A percentile compares a stretch with the other conserved stretches of the same genome.
Conservation (phyloP, 1,284 basidiomycete species). For the Tetrapyrgos nigripes region DNA sequence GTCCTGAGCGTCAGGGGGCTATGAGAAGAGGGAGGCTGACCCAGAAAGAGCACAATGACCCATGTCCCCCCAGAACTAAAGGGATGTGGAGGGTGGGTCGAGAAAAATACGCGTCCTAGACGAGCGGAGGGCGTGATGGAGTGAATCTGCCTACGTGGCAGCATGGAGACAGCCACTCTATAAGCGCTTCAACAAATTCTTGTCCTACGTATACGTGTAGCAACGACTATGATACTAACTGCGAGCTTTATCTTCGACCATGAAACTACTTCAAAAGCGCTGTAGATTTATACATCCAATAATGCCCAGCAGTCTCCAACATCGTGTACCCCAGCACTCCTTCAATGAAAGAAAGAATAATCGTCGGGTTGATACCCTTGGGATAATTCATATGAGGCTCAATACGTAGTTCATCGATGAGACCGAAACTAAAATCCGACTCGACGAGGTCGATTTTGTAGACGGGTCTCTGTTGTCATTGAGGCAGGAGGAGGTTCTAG, state of each 20-base stretch:
- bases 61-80: too few relatives aligned
- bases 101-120: too few relatives aligned
- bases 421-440: constrained; percentile 37
- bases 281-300: constrained; percentile 35
- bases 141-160: too few relatives aligned
- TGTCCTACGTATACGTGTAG: too few relatives aligned
- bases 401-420: constrained; percentile 38
- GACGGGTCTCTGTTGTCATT: constrained; percentile 31
- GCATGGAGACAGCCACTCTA: too few relatives aligned
- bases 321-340: constrained; percentile 42
- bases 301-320: constrained; percentile 34
- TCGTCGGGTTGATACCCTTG: constrained; percentile 34
- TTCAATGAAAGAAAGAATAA: constrained; percentile 44
- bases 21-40: too few relatives aligned
- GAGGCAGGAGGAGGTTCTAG: too few relatives aligned
- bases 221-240: not conserved
- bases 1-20: too few relatives aligned
- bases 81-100: too few relatives aligned
- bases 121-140: too few relatives aligned
- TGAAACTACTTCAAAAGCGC: constrained; percentile 21
- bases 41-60: too few relatives aligned
- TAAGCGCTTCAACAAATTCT: too few relatives aligned
- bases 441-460: constrained; percentile 37
- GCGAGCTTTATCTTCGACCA: not conserved
- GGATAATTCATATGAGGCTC: constrained; percentile 30